Percentiles rank a stretch among this genome's conserved stretches.
Evolutionary conservation across 495 filamentous ascomycete species (phyloP).

Genomic region (Lichina pygmaea): DNA sequence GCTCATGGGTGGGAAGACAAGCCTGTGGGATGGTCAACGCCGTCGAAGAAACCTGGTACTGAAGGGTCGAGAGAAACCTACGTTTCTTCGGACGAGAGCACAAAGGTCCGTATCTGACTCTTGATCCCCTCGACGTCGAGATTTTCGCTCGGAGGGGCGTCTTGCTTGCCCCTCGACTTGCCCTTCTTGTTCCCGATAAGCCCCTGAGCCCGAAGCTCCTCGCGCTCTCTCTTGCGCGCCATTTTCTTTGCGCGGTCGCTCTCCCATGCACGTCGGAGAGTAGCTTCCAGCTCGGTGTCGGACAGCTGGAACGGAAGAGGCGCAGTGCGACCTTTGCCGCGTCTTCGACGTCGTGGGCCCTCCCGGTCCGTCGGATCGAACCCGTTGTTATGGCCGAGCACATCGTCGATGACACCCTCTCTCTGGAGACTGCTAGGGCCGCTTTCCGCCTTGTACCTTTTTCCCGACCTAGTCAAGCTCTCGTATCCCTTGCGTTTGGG

Average conservation of each 20-base stretch:
- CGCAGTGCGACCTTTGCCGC: slow-evolving; percentile 24
- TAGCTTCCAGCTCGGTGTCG: slow-evolving; percentile 46
- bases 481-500: too few relatives aligned
- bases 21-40: slow-evolving; percentile 15
- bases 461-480: too few relatives aligned
- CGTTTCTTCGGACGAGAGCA: slow-evolving; percentile 35
- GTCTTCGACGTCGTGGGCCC: slow-evolving; percentile 20
- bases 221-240: slow-evolving; percentile 45
- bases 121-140: slow-evolving; percentile 47
- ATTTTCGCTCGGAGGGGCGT: slow-evolving; percentile 42
- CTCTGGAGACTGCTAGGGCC: too few relatives aligned
- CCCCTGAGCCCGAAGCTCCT: slow-evolving; percentile 51
- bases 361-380: slow-evolving; percentile 22
- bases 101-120: slow-evolving; percentile 41
- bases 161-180: slow-evolving; percentile 18
- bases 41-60: too few relatives aligned
- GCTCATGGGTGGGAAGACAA: slow-evolving; percentile 63
- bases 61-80: slow-evolving; percentile 13
- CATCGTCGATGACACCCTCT: too few relatives aligned
- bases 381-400: slow-evolving; percentile 40
- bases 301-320: slow-evolving; percentile 25
- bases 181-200: slow-evolving; percentile 38
- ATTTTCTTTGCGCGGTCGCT: slow-evolving; percentile 68
- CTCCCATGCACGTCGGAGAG: slow-evolving; percentile 34
- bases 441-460: too few relatives aligned